These are phyloP conservation scores for Aspergillus proliferans DNA, from an alignment of 2,329 filamentous ascomycete genomes.

Conservation along the genomic window DNA sequence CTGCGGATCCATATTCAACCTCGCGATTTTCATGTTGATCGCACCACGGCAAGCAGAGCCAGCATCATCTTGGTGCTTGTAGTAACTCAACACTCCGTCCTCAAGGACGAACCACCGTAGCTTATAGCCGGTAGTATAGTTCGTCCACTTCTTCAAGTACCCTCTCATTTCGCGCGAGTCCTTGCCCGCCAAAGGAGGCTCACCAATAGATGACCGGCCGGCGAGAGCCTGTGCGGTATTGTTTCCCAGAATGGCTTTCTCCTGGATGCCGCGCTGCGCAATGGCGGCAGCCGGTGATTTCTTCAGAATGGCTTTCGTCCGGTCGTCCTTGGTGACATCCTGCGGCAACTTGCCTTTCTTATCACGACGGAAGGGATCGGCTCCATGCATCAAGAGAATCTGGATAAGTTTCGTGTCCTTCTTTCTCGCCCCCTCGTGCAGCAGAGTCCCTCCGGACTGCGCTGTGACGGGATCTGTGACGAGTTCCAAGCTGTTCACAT, in stretches of 20 bases:
- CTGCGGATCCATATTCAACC: conserved; percentile 89
- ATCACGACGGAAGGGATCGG: conserved; percentile 91
- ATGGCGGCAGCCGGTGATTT: conserved; percentile 89
- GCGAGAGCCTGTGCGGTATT: conserved; percentile 54
- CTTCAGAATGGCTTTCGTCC: conserved; percentile 80
- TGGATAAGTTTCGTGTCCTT: conserved; percentile 84
- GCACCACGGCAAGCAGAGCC: conserved; percentile 93
- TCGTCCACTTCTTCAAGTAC: conserved; percentile 99
- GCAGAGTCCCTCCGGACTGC: conserved; percentile 78
- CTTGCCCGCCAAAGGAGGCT: conserved; percentile 60
- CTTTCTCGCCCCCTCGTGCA: conserved; percentile 88
- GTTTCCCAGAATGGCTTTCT: conserved; percentile 88
- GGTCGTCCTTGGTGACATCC: conserved; percentile 92
- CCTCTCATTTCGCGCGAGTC: conserved; percentile 97
- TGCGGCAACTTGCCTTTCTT: conserved; percentile 93
- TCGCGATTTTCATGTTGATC: conserved; percentile 97
- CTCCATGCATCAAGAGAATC: conserved; percentile 83
- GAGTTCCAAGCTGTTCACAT: conserved; percentile 88
- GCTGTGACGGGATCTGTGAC: conserved; percentile 71
- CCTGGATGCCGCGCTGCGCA: conserved; percentile 90
- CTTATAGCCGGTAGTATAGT: conserved; percentile 96
- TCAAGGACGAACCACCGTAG: conserved; percentile 96
- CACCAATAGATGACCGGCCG: conserved; percentile 35
- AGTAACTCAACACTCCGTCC: conserved; percentile 95
- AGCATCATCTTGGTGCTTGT: conserved; percentile 97